These are phyloP conservation scores for Citrus sp. DNA, from an alignment of 345 rosid genomes.

Conservation along the genomic window DNA sequence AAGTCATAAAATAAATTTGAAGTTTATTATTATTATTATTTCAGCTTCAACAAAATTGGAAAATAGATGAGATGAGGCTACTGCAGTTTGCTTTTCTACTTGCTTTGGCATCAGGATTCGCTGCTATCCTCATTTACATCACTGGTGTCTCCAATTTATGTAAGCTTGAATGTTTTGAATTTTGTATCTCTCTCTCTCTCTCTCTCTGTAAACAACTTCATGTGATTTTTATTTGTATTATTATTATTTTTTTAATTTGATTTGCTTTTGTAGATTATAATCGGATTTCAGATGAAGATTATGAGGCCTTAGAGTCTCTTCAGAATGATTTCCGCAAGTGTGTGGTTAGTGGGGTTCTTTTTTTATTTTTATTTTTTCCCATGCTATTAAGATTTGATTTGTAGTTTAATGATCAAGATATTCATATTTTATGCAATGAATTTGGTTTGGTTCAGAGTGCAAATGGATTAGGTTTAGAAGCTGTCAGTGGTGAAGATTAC, in stretches of 20 bases:
- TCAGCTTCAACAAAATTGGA: background rate
- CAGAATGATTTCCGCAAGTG: constrained; percentile 74
- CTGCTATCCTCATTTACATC: constrained; percentile 75
- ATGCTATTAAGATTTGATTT: background rate
- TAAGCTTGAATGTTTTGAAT: constrained; percentile 17
- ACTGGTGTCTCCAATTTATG: constrained; percentile 69
- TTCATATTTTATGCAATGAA: constrained; percentile 2
- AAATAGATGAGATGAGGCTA: constrained; percentile 49
- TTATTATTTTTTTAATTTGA: constrained; percentile 2
- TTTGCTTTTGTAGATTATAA: constrained; percentile 41
- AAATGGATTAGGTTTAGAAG: constrained; percentile 86
- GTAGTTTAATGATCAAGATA: background rate
- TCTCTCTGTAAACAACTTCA: background rate
- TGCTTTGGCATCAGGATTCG: constrained; percentile 64
- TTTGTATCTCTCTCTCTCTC: background rate
- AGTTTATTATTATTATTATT: background rate
- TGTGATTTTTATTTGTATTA: constrained; percentile 2
- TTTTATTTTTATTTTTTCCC: background rate
- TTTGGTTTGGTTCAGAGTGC: constrained; percentile 54
- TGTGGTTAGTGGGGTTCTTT: constrained; percentile 54
- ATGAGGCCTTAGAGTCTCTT: constrained; percentile 60
- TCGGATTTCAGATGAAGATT: constrained; percentile 60
- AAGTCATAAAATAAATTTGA: background rate
- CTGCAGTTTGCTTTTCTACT: constrained; percentile 54
- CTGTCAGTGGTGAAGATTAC: constrained; percentile 51